A percentile compares a stretch with the other conserved stretches of the same genome.
Evolutionary conservation across 768 basidiomycete genomes (phyloP).

Genomic region (Suillus luteus): DNA sequence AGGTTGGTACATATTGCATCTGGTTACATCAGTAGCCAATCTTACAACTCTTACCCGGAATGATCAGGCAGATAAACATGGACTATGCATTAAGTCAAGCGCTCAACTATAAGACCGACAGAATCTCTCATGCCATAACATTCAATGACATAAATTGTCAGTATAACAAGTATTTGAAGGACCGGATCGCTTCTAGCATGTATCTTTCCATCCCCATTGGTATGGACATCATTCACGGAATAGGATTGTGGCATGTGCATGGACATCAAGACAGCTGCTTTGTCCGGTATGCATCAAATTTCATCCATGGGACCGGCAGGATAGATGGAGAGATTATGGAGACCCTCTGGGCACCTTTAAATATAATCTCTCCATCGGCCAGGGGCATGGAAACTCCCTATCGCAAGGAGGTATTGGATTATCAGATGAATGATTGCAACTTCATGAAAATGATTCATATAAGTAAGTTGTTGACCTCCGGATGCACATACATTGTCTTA

Average conservation of each 20-base stretch:
- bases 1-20: too few species aligned
- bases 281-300: slow-evolving; percentile 7
- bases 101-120: too few species aligned
- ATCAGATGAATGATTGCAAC: slow-evolving; percentile 28
- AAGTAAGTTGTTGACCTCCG: not conserved
- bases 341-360: slow-evolving; percentile 9
- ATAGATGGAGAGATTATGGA: slow-evolving; percentile 16
- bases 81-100: too few species aligned
- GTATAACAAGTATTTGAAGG: slow-evolving; percentile 20
- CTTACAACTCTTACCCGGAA: too few species aligned
- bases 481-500: not conserved
- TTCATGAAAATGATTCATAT: slow-evolving; percentile 27
- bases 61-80: too few species aligned
- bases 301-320: not conserved
- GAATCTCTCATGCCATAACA: too few species aligned
- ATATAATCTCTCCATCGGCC: slow-evolving; percentile 5
- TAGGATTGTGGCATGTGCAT: slow-evolving; percentile 14
- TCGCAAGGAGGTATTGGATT: slow-evolving; percentile 22
- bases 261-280: slow-evolving; percentile 11
- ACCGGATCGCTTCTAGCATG: not conserved
- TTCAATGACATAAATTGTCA: slow-evolving; percentile 36
- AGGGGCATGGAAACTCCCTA: not conserved
- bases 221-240: slow-evolving; percentile 7
- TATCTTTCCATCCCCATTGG: slow-evolving; percentile 3
- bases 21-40: too few species aligned